Evolutionary conservation across 768 basidiomycete species (phyloP).

Genomic region (Amanita rimosa): DNA sequence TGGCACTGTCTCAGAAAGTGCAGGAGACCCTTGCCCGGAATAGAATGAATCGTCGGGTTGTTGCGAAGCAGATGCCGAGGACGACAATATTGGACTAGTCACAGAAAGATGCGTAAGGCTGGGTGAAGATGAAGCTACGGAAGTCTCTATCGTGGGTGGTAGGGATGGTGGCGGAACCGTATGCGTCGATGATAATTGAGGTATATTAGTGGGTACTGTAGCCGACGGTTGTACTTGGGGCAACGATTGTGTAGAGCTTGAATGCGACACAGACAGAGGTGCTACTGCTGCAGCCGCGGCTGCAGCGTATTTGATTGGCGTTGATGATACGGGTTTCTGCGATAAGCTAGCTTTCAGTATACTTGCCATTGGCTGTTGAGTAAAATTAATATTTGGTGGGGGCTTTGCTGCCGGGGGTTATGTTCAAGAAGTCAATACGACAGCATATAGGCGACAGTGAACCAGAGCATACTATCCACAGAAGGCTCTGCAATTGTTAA

Average conservation of each 20-base stretch:
- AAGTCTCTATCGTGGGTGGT: conserved; percentile 30
- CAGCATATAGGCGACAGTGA: not conserved
- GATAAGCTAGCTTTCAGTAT: conserved; percentile 71
- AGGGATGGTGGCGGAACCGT: conserved; percentile 26
- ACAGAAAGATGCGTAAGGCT: conserved; percentile 80
- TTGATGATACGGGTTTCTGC: conserved; percentile 43
- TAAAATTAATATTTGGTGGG: conserved; percentile 71
- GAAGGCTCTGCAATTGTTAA: conserved; percentile 45
- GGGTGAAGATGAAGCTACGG: conserved; percentile 53
- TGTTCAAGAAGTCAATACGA: conserved; percentile 10
- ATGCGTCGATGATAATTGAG: conserved; percentile 13
- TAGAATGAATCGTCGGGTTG: conserved; percentile 61
- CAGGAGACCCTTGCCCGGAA: conserved; percentile 63
- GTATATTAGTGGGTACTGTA: not conserved
- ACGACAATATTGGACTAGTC: conserved; percentile 75
- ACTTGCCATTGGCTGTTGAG: conserved; percentile 61
- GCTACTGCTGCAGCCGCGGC: conserved; percentile 63
- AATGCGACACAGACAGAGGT: conserved; percentile 12
- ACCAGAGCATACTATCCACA: conserved; percentile 42
- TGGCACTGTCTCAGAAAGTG: conserved; percentile 53
- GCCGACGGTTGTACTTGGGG: conserved; percentile 1
- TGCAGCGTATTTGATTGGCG: conserved; percentile 85
- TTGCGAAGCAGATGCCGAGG: conserved; percentile 56
- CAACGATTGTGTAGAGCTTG: conserved; percentile 10
- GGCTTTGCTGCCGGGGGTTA: conserved; percentile 42